Conservation (phyloP, 768 basidiomycete species). For the Amanita pallidorosea region DNA sequence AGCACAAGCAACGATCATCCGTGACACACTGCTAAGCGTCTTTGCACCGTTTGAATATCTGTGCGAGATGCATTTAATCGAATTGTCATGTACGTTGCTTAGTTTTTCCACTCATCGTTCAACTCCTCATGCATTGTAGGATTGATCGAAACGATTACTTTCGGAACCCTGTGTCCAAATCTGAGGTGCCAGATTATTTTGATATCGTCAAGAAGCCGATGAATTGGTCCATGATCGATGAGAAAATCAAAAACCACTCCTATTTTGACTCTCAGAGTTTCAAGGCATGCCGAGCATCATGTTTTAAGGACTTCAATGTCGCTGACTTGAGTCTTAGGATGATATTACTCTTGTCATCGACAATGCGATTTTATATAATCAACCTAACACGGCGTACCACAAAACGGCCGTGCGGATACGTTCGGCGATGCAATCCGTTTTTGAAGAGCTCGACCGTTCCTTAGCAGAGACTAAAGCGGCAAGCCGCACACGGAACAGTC, state of each 20-base stretch:
- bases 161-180: slow-evolving; percentile 69
- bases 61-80: slow-evolving; percentile 52
- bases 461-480: slow-evolving; percentile 5
- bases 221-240: slow-evolving; percentile 78
- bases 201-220: slow-evolving; percentile 80
- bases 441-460: slow-evolving; percentile 28
- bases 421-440: slow-evolving; percentile 24
- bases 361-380: slow-evolving; percentile 86
- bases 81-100: slow-evolving; percentile 49
- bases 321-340: slow-evolving; percentile 28
- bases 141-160: slow-evolving; percentile 69
- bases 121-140: slow-evolving; percentile 25
- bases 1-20: slow-evolving; percentile 53
- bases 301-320: not conserved
- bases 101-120: not conserved
- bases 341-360: slow-evolving; percentile 78
- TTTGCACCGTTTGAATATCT: slow-evolving; percentile 58
- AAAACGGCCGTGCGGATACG: slow-evolving; percentile 60
- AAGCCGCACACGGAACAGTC: not conserved
- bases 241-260: slow-evolving; percentile 70
- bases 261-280: slow-evolving; percentile 75
- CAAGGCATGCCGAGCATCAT: slow-evolving; percentile 31
- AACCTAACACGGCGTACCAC: slow-evolving; percentile 57
- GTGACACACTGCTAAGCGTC: slow-evolving; percentile 47
- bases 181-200: slow-evolving; percentile 84